A percentile compares a stretch with the other conserved stretches of the same genome.
Conservation (phyloP, 805 yeast species). For the Phaffomyces opuntiae region DNA sequence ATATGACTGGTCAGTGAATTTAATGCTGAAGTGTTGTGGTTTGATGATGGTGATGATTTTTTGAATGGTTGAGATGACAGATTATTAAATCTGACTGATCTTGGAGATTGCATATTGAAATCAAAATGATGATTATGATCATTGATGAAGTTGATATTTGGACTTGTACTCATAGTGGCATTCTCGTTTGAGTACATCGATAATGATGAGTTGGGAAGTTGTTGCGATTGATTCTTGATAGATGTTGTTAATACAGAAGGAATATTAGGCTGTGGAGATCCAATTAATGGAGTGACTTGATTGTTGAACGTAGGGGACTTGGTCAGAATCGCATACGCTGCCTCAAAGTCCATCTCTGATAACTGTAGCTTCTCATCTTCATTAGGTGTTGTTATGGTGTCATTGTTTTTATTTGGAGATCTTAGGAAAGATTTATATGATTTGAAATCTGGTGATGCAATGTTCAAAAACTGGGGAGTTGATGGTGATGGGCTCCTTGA, state of each 20-base stretch:
- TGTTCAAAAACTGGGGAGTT: slow-evolving; percentile 9
- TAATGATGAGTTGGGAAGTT: too few relatives aligned
- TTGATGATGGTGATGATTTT: neutral
- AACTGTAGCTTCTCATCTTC: slow-evolving; percentile 6
- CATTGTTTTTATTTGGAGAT: slow-evolving; percentile 1
- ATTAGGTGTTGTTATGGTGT: too few relatives aligned
- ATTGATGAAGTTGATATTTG: neutral
- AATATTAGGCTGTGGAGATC: neutral
- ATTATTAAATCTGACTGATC: neutral
- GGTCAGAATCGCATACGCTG: slow-evolving; percentile 23
- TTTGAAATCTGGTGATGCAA: slow-evolving; percentile 11
- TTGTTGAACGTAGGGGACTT: slow-evolving; percentile 14
- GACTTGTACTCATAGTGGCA: neutral
- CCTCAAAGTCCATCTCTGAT: slow-evolving; percentile 23
- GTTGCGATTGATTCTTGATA: neutral
- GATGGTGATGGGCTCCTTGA: slow-evolving; percentile 8
- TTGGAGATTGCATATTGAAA: neutral
- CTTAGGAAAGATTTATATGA: slow-evolving; percentile 1
- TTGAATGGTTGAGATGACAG: neutral
- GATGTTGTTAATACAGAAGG: neutral
- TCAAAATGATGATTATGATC: neutral
- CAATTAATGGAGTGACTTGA: slow-evolving; percentile 1
- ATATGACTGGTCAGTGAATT: neutral
- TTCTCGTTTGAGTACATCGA: too few relatives aligned
- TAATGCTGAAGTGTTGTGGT: neutral